Conservation (phyloP, 768 basidiomycete genomes). For the Boletus tomentosulus region DNA sequence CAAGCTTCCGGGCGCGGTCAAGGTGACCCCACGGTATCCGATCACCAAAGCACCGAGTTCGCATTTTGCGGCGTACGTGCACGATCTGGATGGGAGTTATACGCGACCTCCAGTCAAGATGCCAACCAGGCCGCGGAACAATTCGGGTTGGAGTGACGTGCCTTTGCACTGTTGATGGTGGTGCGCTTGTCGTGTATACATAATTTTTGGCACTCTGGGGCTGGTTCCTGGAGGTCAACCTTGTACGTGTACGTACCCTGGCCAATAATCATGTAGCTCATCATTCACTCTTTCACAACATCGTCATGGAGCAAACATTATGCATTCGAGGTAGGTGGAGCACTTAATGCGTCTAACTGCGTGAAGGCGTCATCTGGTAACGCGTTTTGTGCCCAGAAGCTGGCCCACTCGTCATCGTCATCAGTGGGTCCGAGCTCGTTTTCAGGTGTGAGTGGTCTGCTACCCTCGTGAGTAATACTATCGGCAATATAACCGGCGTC, state of each 20-base stretch:
- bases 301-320: constrained; percentile 4
- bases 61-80: constrained; percentile 16
- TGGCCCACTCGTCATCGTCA: constrained; percentile 46
- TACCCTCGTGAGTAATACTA: constrained; percentile 11
- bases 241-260: neutral
- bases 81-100: constrained; percentile 22
- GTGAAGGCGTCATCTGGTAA: constrained; percentile 37
- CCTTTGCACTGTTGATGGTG: constrained; percentile 11
- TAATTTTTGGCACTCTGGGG: neutral
- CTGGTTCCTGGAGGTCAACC: constrained; percentile 12
- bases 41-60: constrained; percentile 32
- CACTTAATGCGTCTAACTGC: constrained; percentile 11
- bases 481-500: constrained; percentile 35
- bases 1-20: constrained; percentile 24
- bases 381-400: constrained; percentile 41
- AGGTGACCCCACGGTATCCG: constrained; percentile 22
- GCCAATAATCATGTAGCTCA: constrained; percentile 1
- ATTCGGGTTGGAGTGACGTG: constrained; percentile 23
- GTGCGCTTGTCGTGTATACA: neutral
- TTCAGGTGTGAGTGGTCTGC: constrained; percentile 20
- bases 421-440: constrained; percentile 18
- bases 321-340: constrained; percentile 9
- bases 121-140: constrained; percentile 7
- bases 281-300: constrained; percentile 5
- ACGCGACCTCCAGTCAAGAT: constrained; percentile 9